Evolutionary conservation across 345 rosid species (phyloP), one percentile per base, ranked within the genome.

Genomic region (Durio zibethinus): DNA sequence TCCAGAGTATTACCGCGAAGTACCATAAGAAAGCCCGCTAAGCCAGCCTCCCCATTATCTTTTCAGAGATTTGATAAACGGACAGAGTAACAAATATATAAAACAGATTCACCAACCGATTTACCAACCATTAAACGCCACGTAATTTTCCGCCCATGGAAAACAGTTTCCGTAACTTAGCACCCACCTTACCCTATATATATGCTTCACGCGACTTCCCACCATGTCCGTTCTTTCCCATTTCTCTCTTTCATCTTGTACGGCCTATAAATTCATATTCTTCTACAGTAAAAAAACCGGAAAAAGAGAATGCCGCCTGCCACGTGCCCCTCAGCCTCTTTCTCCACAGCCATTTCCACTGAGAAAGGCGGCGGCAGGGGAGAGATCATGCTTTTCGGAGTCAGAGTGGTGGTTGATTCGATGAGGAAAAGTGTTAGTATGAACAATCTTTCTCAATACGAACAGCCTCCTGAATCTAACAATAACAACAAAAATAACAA

Each of bases 381-480:
- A 18, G 99, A 93, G 92, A 81, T 95, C 75, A 89, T 91, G 98
- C 86, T 95, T 77, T 95, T 95, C 47, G 99, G 98, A 0, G 96
- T 95, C 11, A 88, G 96, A 74, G 89, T 95, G 76, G 92, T 95
- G 42, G 96, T 95, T 78, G 99, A 95, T 84, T 87, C 97, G 48
- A 88, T 95, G 88, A 95, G 99, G 85, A 95, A 93, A 82, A 82
- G 93, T 61, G 99, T 95, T 23, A 93, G 98, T 77, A 83, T 95
- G 86, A 93, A 91, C 83, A 88, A 95, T 73, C 82, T 95, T 66
- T 89, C 97, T 31, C 88, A 95, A 78, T 95, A 95, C 29, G 89
- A 88, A 53, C 95, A 85, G 9, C 85, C 88, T 76, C 85, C 79
- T 23, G 86, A 79, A 7, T 76, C 76, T 16, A 77, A 23, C 50